Base-by-base conservation (phyloP, 23 red algal species). In the Gracilaria gracilis region DNA sequence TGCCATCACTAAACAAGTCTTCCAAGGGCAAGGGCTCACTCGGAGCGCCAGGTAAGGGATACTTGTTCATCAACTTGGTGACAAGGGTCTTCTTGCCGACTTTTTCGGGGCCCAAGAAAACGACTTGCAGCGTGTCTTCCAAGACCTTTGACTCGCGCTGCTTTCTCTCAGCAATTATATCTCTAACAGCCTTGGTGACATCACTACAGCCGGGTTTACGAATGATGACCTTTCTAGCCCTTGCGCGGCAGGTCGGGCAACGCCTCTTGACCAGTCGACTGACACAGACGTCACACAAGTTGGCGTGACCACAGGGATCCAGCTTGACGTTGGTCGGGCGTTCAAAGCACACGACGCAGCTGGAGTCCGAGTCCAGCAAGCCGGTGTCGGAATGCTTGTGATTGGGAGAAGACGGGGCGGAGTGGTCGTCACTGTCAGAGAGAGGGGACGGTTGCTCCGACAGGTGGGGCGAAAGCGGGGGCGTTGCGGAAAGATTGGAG, bases 291-390 rank as follows among this genome's bases (percentile, higher is more conserved):
- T 88, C 83, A 51, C 92, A 94, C 23, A 94, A 35, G 39, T 94
- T 94, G 32, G 92, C 82, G 57, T 94, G 92, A 35, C 84, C 92
- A 81, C 92, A 94, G 20, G 92, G 92, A 46, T 88, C 74, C 15
- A 94, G 65, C 23, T 59, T 87, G 44, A 87, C 75, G 29, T 94
- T 94, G 15, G 82, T 49, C 9, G 48, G 82, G 34, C 82, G 81
- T 44, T 94, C 92, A 81, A 94, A 94, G 59, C 92, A 94, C 33
- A 94, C 78, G 92, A 94, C 84, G 83, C 92, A 94, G 25, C 76
- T 71, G 7, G 78, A 71, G 64, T 82, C 89, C 34, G 64, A 51
- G 81, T 50, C 66, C 0, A 50, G 24, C 49, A 55, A 23, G 24
- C 32, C 65, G 20, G 35, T 42, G 7, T 71, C 65, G 50, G 53